Evolutionary conservation across 495 filamentous ascomycete species (phyloP).

Genomic region (Lasiosphaeria hispida): DNA sequence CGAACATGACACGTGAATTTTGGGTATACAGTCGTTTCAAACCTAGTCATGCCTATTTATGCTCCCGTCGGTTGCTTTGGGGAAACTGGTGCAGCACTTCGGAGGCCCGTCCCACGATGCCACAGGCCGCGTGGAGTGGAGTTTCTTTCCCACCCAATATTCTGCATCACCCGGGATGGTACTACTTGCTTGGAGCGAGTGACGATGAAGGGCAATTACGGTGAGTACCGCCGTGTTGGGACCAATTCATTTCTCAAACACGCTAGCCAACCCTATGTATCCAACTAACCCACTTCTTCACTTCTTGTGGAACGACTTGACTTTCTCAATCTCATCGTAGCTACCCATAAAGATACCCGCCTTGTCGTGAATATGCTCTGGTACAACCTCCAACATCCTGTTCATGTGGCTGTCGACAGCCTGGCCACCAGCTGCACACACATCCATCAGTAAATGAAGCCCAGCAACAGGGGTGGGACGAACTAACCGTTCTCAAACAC

Average conservation of each 20-base stretch:
- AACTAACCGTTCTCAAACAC: slow-evolving; percentile 92
- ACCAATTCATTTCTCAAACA: background rate
- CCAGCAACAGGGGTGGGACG: background rate
- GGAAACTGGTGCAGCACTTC: too few species aligned
- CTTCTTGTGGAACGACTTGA: slow-evolving; percentile 65
- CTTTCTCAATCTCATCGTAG: slow-evolving; percentile 91
- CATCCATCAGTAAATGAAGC: background rate
- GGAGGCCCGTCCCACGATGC: too few species aligned
- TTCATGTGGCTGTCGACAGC: slow-evolving; percentile 85
- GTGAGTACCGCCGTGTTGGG: background rate
- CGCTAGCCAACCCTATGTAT: background rate
- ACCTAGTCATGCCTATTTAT: too few species aligned
- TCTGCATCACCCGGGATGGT: too few species aligned
- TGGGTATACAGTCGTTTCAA: too few species aligned
- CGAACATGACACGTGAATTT: background rate
- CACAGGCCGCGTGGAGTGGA: too few species aligned
- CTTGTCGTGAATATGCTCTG: slow-evolving; percentile 91
- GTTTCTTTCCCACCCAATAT: too few species aligned
- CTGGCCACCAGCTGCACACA: slow-evolving; percentile 71
- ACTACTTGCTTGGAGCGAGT: too few species aligned
- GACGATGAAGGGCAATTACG: background rate
- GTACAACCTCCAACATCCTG: slow-evolving; percentile 84
- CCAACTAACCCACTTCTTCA: slow-evolving; percentile 14
- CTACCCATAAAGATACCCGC: slow-evolving; percentile 96
- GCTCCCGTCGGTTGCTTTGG: too few species aligned